Base-by-base conservation (phyloP, 2,329 filamentous ascomycete genomes). In the Arthrinium phaeospermum region DNA sequence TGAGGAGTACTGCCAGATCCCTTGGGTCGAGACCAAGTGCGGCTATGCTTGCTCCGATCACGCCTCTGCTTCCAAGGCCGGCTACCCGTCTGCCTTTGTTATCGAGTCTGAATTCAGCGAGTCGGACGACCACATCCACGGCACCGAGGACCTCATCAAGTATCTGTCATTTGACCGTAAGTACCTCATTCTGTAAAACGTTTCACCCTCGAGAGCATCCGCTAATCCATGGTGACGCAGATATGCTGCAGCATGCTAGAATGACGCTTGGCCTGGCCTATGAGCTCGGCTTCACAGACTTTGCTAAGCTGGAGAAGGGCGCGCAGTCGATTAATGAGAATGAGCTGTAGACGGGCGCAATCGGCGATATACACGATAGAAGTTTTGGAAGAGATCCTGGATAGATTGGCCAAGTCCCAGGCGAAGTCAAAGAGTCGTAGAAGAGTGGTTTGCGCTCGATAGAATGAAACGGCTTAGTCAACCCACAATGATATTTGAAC, bases 181-280 rank as follows among this genome's bases (percentile, higher is more conserved):
- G 57, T 64, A 14, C 30, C 34, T 5, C 30, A 7, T 41, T 41
- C 41, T 4, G 10, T n/a, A 6, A 13, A 13, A 1, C 2, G 41
- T 22, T 3, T 61, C 3, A 10, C 16, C 16, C 6, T 12, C 22
- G 7, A 13, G 16, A 19, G 16, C 34, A n/a, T 37, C 19, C 13
- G 57, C 57, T 64, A 41, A 64, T 22, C 19, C 19, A n/a, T 3
- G 53, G 8, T 6, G 4, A 64, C n/a, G 57, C 7, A 64, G 57
- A 98, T 82, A 97, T 98, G 94, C 87, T 96, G 46, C 92, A 98
- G 84, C 95, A 98, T 82, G 94, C 94, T 30, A 92, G 91, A 80
- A 88, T 98, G 87, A 96, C 94, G 1, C 86, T 97, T 45, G 93
- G 92, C 6, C 88, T 97, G 76, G 94, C 92, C 5, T 96, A 95